Evolutionary conservation across 345 rosid genomes (phyloP), one percentile per base, ranked within the genome.

Genomic region (Garcia nutans): DNA sequence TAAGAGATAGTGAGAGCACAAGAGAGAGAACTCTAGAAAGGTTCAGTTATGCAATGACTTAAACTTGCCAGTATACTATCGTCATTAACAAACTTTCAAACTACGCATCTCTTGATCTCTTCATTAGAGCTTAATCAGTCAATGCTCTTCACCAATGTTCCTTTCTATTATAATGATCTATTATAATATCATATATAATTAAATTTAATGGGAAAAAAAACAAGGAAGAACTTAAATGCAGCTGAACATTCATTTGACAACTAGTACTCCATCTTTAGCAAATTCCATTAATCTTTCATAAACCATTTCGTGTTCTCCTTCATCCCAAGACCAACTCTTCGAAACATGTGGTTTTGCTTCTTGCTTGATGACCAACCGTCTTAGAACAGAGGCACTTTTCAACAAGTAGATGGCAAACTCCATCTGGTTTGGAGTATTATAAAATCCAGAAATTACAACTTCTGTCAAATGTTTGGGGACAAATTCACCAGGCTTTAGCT

Each of bases 381-480:
- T 13, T 5, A 62, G 66, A n/a, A 11, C 20, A 63, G n/a, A 31
- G 31, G 62, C 62, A 58, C 19, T 58, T 58, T 58, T n/a, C 62
- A 58, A n/a, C 62, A 58, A 58, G 62, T 58, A 23, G 24, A 58
- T 58, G 24, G 62, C 62, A 58, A 58, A 58, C 62, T 58, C 28
- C 62, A 58, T n/a, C 6, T 58, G 62, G 11, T 19, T 58, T 58
- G 62, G 65, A 31, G 65, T 62, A 31, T 62, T 24, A 28, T 2
- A 62, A 16, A 62, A 28, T 37, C 6, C 8, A 26, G 20, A 15
- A 11, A 11, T 62, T 37, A 37, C 33, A 10, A 31, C 65, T 24
- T 62, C 3, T 62, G 20, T 62, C 42, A 62, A 37, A 62, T 62
- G 12, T 62, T 28, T 31, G 6, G 42, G 65, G 16, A 62, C 65